Evolutionary conservation across 345 rosid species (phyloP).

Genomic region (Eucalyptus pauciflora): DNA sequence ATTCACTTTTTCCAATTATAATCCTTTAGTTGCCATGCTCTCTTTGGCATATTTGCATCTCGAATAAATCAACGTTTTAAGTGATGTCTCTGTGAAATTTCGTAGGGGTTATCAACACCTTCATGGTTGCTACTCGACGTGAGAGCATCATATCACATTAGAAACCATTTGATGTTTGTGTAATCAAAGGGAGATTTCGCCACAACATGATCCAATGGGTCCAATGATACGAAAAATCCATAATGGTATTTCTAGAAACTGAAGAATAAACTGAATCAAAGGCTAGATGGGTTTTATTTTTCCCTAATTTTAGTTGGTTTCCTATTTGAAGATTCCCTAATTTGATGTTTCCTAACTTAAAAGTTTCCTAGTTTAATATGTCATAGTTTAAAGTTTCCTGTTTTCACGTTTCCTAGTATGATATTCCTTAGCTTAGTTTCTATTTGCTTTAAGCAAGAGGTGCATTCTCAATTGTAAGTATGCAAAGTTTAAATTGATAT

Average conservation of each 20-base stretch:
- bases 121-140: rapidly evolving
- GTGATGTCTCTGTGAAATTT: not conserved
- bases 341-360: not conserved
- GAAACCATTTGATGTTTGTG: not conserved
- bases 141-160: not conserved
- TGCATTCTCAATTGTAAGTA: not conserved
- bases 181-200: not conserved
- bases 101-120: not conserved
- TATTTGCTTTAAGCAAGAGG: not conserved
- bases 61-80: not conserved
- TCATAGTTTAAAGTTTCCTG: not conserved
- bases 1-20: not conserved
- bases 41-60: not conserved
- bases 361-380: not conserved
- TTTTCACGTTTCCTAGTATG: not conserved
- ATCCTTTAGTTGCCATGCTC: not conserved
- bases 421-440: not conserved
- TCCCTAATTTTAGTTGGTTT: not conserved
- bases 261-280: too few species aligned
- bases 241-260: not conserved
- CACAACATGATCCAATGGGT: not conserved
- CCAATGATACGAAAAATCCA: not conserved
- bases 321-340: not conserved
- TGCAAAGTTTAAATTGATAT: not conserved
- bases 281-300: not conserved